Evolutionary conservation across 495 filamentous ascomycete genomes (phyloP), one percentile per base, ranked within the genome.

Genomic region (Corynascus novoguineensis): DNA sequence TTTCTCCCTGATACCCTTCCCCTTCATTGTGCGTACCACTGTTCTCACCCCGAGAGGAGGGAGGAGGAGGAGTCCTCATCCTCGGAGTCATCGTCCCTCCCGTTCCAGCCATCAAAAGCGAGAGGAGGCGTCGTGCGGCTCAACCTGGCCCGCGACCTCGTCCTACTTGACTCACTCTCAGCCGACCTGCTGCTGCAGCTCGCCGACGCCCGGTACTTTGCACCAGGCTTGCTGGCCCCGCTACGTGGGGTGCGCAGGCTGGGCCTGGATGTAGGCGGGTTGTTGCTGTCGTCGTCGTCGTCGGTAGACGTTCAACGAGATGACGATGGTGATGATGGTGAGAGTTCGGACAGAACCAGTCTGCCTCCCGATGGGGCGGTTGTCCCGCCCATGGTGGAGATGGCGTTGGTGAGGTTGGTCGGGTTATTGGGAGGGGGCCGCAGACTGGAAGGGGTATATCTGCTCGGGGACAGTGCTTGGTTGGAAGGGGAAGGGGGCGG

Each of bases 241-340:
- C 15, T 41, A 17, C 15, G 14, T 7, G 37, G 37, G 15, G 37
- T 21, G n/a, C 37, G 37, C 5, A 25, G 47, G 9, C 34, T 55
- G 22, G 58, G 58, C 12, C 47, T 60, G 4, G 46, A 55, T 31
- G 37, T 41, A n/a, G n/a, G n/a, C n/a, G n/a, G n/a, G n/a, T n/a
- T n/a, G n/a, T n/a, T n/a, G n/a, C n/a, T n/a, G n/a, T n/a, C n/a
- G n/a, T n/a, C n/a, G n/a, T n/a, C n/a, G n/a, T n/a, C n/a, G n/a
- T n/a, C n/a, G n/a, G n/a, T n/a, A n/a, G n/a, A n/a, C n/a, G n/a
- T n/a, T n/a, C n/a, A n/a, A n/a, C n/a, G n/a, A n/a, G n/a, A n/a
- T n/a, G n/a, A n/a, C n/a, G n/a, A n/a, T n/a, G n/a, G n/a, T n/a
- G n/a, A n/a, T n/a, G n/a, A n/a, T n/a, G n/a, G n/a, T n/a, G n/a